A percentile compares a stretch with the other conserved stretches of the same genome.
Evolutionary conservation across 495 filamentous ascomycete species (phyloP).

Genomic region (Pseudevernia furfuracea): DNA sequence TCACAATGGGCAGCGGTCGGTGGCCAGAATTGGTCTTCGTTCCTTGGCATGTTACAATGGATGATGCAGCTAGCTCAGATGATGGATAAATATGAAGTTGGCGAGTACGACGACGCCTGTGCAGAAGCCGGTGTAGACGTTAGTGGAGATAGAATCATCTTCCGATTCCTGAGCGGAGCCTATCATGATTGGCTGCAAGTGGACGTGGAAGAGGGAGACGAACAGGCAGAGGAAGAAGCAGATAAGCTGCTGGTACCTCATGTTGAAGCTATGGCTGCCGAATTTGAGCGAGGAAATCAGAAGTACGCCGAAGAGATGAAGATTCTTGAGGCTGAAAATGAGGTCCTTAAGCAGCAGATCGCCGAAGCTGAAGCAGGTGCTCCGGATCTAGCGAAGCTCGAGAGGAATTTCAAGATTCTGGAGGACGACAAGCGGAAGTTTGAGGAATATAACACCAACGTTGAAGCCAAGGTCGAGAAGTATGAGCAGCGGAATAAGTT

Average conservation of each 20-base stretch:
- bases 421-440: slow-evolving; percentile 90
- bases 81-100: slow-evolving; percentile 66
- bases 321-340: slow-evolving; percentile 75
- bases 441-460: slow-evolving; percentile 76
- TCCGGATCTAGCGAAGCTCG: slow-evolving; percentile 71
- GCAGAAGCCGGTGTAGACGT: slow-evolving; percentile 81
- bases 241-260: slow-evolving; percentile 70
- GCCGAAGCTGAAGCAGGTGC: slow-evolving; percentile 78
- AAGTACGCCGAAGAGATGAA: slow-evolving; percentile 74
- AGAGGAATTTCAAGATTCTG: slow-evolving; percentile 76
- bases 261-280: slow-evolving; percentile 77
- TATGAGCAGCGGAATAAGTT: slow-evolving; percentile 68
- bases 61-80: slow-evolving; percentile 94
- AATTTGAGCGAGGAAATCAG: slow-evolving; percentile 77
- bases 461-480: slow-evolving; percentile 73
- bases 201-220: slow-evolving; percentile 62
- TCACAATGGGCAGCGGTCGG: slow-evolving; percentile 90
- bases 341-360: slow-evolving; percentile 69
- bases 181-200: slow-evolving; percentile 91
- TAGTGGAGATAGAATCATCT: slow-evolving; percentile 81
- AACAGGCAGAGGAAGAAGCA: slow-evolving; percentile 73
- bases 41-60: slow-evolving; percentile 93
- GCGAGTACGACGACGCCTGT: slow-evolving; percentile 84
- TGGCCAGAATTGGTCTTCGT: slow-evolving; percentile 90
- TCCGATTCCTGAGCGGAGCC: slow-evolving; percentile 76